phyloP scores from a whole-genome alignment of 768 basidiomycete species.

The Chiua virens region DNA sequence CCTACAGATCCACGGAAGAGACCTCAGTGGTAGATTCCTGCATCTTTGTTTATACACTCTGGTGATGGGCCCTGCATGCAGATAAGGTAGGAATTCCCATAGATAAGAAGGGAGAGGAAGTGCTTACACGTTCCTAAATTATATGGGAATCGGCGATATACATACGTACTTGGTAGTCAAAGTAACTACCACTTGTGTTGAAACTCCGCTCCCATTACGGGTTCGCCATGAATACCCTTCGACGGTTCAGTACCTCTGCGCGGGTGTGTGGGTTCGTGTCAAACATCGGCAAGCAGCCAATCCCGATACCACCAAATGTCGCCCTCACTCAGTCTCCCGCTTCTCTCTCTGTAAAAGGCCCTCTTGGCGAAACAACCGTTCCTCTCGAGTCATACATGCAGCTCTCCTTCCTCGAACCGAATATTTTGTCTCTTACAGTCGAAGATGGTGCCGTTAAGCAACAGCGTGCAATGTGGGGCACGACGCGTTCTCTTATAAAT shows the following conservation, averaged over 20 bases:
- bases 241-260: constrained; percentile 51
- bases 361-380: constrained; percentile 51
- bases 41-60: not conserved
- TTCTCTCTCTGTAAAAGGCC: constrained; percentile 56
- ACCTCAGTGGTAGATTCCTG: not conserved
- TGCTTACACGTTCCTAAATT: no score
- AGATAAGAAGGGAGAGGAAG: no score
- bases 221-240: constrained; percentile 23
- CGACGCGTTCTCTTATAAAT: constrained; percentile 82
- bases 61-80: no score
- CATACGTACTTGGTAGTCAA: no score
- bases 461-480: constrained; percentile 94
- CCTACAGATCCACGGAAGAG: not conserved
- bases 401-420: constrained; percentile 34
- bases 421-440: constrained; percentile 39
- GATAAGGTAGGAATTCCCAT: no score
- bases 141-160: no score
- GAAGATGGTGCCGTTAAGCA: constrained; percentile 66
- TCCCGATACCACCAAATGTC: constrained; percentile 52
- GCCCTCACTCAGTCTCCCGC: constrained; percentile 36
- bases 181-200: not conserved
- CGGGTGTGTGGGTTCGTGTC: constrained; percentile 49
- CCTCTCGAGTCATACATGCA: constrained; percentile 49
- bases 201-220: constrained; percentile 5
- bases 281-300: constrained; percentile 61